These are phyloP conservation scores for Capsicum rhomboideum DNA, from an alignment of 257 asterid species.

Conservation along the genomic window DNA sequence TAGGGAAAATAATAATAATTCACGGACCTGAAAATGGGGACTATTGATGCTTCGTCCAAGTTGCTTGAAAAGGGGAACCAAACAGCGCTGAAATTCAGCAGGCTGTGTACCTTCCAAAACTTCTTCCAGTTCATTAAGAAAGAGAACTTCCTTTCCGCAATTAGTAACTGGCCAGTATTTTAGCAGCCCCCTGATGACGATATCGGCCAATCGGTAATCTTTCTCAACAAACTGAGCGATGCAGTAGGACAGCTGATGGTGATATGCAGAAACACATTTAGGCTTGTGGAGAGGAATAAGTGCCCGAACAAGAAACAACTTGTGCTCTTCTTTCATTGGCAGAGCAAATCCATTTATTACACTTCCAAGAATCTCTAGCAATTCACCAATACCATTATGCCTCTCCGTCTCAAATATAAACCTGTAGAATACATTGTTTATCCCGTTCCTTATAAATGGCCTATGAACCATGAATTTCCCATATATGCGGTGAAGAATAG, in stretches of 20 bases:
- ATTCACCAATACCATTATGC: constrained; percentile 67
- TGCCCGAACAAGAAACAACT: constrained; percentile 68
- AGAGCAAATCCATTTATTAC: constrained; percentile 78
- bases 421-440: constrained; percentile 66
- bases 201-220: constrained; percentile 72
- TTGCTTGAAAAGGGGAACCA: constrained; percentile 79
- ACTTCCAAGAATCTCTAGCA: constrained; percentile 89
- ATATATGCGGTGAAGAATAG: constrained; percentile 80
- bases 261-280: constrained; percentile 52
- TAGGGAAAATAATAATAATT: neutral
- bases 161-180: constrained; percentile 90
- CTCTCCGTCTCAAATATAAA: constrained; percentile 81
- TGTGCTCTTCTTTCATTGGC: constrained; percentile 97
- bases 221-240: constrained; percentile 80
- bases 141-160: constrained; percentile 84
- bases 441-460: constrained; percentile 79
- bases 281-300: constrained; percentile 87
- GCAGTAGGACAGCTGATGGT: constrained; percentile 75
- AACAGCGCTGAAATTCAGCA: constrained; percentile 69
- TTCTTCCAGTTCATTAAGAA: constrained; percentile 85
- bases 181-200: constrained; percentile 61
- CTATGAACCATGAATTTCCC: constrained; percentile 94
- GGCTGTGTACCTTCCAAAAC: constrained; percentile 71
- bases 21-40: constrained; percentile 82
- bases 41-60: constrained; percentile 74